phyloP scores from a whole-genome alignment of 371 early-diverging fungal species.

The Syncephalastrum sp. region DNA sequence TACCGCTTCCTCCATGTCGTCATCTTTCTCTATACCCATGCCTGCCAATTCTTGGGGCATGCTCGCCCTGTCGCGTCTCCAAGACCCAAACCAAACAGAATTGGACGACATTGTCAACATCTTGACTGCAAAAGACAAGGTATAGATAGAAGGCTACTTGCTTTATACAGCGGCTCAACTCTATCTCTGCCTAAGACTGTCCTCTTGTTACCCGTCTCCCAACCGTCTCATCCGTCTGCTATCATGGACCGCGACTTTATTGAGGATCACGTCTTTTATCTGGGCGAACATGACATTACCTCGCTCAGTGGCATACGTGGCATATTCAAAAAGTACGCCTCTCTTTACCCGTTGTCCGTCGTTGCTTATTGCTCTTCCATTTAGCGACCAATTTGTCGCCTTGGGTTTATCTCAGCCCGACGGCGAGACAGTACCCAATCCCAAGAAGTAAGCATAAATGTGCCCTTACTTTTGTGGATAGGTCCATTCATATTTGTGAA shows the following conservation, averaged over 20 bases:
- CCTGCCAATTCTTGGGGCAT: slow-evolving; percentile 54
- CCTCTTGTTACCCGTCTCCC: slow-evolving; percentile 43
- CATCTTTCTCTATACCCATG: slow-evolving; percentile 47
- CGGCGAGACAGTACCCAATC: slow-evolving; percentile 18
- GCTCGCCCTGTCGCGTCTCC: slow-evolving; percentile 35
- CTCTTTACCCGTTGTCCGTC: background rate
- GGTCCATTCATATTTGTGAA: slow-evolving; percentile 1
- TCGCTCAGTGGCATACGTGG: slow-evolving; percentile 47
- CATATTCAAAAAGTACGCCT: slow-evolving; percentile 37
- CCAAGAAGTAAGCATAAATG: slow-evolving; percentile 20
- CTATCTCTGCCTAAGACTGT: slow-evolving; percentile 20
- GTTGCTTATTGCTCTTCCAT: background rate
- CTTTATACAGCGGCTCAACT: background rate
- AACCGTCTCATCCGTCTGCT: slow-evolving; percentile 43
- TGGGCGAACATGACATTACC: slow-evolving; percentile 16
- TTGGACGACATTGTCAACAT: slow-evolving; percentile 40
- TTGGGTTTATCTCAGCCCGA: slow-evolving; percentile 30
- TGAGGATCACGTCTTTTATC: slow-evolving; percentile 45
- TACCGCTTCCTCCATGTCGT: slow-evolving; percentile 13
- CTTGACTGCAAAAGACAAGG: slow-evolving; percentile 28
- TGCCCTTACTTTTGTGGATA: background rate
- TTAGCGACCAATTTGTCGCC: slow-evolving; percentile 32
- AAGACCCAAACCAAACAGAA: slow-evolving; percentile 29
- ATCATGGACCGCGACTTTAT: slow-evolving; percentile 49
- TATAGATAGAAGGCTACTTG: slow-evolving; percentile 10